These are phyloP conservation scores for Henckelia pumila DNA, from an alignment of 257 asterid species.

Conservation along the genomic window DNA sequence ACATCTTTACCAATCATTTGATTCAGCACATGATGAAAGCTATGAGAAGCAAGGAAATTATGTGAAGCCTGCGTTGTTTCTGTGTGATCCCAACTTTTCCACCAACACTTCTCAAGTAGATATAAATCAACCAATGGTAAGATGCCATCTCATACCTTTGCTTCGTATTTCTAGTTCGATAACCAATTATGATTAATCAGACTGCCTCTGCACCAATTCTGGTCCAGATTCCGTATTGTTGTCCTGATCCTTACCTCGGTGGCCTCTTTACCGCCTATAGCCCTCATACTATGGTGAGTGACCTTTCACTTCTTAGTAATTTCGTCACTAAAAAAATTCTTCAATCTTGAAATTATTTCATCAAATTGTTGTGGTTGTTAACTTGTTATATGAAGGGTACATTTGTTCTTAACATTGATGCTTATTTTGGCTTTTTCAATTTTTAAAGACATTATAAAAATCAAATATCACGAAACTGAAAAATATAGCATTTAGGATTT, in stretches of 20 bases:
- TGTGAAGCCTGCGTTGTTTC: conserved; percentile 43
- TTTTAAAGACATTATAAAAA: too few relatives aligned
- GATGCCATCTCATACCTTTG: conserved; percentile 24
- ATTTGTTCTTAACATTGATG: too few relatives aligned
- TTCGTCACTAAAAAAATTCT: not conserved
- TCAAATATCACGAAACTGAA: too few relatives aligned
- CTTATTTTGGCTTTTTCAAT: too few relatives aligned
- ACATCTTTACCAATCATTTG: conserved; percentile 5
- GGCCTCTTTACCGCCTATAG: conserved; percentile 69
- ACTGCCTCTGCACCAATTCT: conserved; percentile 20
- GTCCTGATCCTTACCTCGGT: conserved; percentile 61
- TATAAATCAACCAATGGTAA: conserved; percentile 59
- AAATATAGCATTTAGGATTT: too few relatives aligned
- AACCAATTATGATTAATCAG: conserved; percentile 17
- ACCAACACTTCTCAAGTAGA: conserved; percentile 48
- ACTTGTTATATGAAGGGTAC: too few relatives aligned
- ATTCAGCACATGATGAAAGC: conserved; percentile 52
- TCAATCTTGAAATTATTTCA: not conserved
- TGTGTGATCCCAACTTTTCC: conserved; percentile 47
- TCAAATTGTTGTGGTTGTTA: too few relatives aligned
- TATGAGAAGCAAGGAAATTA: conserved; percentile 42
- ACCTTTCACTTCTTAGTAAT: not conserved
- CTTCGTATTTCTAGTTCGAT: conserved; percentile 7
- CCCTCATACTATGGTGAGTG: conserved; percentile 65
- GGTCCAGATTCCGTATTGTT: conserved; percentile 55